Evolutionary conservation across 1,139 yeast genomes (phyloP), one percentile per base, ranked within the genome.

Genomic region (Pneumocystis murina): DNA sequence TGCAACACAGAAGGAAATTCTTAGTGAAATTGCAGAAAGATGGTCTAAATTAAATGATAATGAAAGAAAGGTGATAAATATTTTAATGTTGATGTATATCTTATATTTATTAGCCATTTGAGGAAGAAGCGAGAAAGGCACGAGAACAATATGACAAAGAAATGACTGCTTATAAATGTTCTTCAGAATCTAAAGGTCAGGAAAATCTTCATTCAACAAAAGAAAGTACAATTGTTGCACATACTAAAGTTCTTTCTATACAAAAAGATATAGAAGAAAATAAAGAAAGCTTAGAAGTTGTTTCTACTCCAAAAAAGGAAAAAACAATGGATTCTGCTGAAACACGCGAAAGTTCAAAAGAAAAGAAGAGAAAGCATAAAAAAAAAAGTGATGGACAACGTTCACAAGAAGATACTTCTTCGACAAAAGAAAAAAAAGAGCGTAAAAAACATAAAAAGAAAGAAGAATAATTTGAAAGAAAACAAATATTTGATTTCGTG

Each of bases 21-120:
- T 94, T 61, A 84, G 83, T 70, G 84, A 85, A 70, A 84, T 89
- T 69, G 84, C 92, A 64, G 84, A 81, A 70, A 82, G 84, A 73
- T 90, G 96, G 96, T 82, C 83, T 70, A 80, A 78, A 61, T 77
- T 89, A 72, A 72, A 84, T 64, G 86, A 82, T 24, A 80, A 77
- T 40, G 92, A 86, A 71, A 87, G 86, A 74, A 81, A 80, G 66
- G 55, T 48, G 7, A 48, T 20, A 10, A 43, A 12, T 3, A 24
- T 48, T 12, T 24, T 48, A 24, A 24, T 24, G 48, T 41, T 28
- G n/a, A 59, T 24, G 2, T 39, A 54, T 41, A 20, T 43, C 20
- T 40, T 54, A 39, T 24, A 8, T 20, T 20, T 12, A 12, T 48
- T 24, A 48, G 55, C 81, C 82, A 69, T 90, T 94, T 92, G 86